Conservation (phyloP, 2,329 filamentous ascomycete species). For the Arthrocladium fulminans region DNA sequence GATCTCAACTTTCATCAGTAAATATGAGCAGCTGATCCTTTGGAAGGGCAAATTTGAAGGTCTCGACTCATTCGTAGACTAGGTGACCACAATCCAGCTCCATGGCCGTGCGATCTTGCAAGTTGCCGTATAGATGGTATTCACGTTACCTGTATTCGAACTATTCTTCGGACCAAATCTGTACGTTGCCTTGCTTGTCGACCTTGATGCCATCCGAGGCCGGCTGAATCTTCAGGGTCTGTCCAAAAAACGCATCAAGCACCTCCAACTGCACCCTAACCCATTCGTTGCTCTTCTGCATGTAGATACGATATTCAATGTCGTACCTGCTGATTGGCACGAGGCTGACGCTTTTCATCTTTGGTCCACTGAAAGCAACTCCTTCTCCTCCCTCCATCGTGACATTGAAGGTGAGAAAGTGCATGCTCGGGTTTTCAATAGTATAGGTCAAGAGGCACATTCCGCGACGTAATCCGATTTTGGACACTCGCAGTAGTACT, state of each 20-base stretch:
- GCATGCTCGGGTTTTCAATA: constrained; percentile 87
- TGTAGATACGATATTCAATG: constrained; percentile 65
- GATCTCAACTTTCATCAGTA: constrained; percentile 4
- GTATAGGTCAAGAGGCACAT: constrained; percentile 48
- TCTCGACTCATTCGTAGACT: constrained; percentile 14
- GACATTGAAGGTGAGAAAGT: constrained; percentile 88
- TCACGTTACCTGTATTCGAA: neutral
- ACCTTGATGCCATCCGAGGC: constrained; percentile 55
- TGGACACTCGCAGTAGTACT: constrained; percentile 46
- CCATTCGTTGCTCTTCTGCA: constrained; percentile 50
- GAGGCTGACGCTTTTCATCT: constrained; percentile 69
- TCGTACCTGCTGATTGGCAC: constrained; percentile 70
- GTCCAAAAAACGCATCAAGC: constrained; percentile 86
- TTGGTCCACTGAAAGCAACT: constrained; percentile 87
- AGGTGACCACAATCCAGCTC: constrained; percentile 32
- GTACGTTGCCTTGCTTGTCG: constrained; percentile 40
- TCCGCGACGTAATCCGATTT: neutral
- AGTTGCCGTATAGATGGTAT: constrained; percentile 20
- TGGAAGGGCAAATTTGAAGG: constrained; percentile 21
- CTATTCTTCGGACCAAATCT: constrained; percentile 2
- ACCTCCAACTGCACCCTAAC: constrained; percentile 66
- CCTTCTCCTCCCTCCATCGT: constrained; percentile 86
- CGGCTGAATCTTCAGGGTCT: constrained; percentile 70
- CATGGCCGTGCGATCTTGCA: constrained; percentile 36
- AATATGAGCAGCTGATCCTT: constrained; percentile 17